A percentile compares a stretch with the other conserved stretches of the same genome.
Conservation (phyloP, 1,139 yeast genomes). For the Candida glucosophila region DNA sequence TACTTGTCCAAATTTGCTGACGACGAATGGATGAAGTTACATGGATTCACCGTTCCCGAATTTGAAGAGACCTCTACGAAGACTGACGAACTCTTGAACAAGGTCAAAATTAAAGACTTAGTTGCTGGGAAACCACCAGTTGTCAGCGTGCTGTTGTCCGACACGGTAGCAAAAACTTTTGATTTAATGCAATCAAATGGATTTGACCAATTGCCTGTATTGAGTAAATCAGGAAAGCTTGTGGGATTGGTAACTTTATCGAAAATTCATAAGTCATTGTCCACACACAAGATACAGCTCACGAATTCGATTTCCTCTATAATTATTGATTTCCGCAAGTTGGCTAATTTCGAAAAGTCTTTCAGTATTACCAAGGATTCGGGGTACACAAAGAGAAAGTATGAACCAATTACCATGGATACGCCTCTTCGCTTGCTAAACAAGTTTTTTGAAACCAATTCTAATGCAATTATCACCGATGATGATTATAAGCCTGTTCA, state of each 20-base stretch:
- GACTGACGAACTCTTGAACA: constrained; percentile 41
- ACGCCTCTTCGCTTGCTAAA: constrained; percentile 65
- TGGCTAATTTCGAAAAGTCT: constrained; percentile 62
- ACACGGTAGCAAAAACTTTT: constrained; percentile 59
- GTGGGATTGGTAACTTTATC: constrained; percentile 76
- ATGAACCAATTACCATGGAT: constrained; percentile 59
- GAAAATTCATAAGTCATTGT: constrained; percentile 58
- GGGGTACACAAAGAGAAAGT: constrained; percentile 55
- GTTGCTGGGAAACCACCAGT: constrained; percentile 66
- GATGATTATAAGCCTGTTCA: constrained; percentile 65
- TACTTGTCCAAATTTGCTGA: constrained; percentile 84
- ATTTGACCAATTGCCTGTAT: constrained; percentile 81
- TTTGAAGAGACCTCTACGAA: constrained; percentile 27
- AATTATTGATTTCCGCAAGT: constrained; percentile 67
- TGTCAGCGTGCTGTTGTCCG: constrained; percentile 59
- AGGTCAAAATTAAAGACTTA: constrained; percentile 55
- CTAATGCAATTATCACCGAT: constrained; percentile 80
- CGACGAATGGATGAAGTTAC: constrained; percentile 84
- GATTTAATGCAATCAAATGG: constrained; percentile 68
- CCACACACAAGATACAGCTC: constrained; percentile 53
- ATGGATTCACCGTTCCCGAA: constrained; percentile 55
- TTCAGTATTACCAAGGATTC: constrained; percentile 55
- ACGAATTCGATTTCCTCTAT: constrained; percentile 55
- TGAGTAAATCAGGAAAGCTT: constrained; percentile 50
- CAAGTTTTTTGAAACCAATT: constrained; percentile 78